Evolutionary conservation across 169 alveolate genomes (phyloP).

Genomic region (Babesia microti): DNA sequence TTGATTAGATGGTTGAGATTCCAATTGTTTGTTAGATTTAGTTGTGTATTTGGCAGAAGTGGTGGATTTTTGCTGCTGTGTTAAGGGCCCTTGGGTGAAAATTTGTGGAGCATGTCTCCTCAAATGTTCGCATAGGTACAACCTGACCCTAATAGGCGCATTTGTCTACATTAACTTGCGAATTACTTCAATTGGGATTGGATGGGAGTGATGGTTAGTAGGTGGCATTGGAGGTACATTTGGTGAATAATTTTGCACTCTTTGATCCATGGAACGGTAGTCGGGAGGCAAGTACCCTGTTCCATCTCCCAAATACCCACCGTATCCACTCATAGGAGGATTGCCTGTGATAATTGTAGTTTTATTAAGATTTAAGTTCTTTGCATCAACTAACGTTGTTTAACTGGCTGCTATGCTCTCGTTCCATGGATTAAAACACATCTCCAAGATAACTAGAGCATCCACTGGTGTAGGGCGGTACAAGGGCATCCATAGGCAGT

Average conservation of each 20-base stretch:
- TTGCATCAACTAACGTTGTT: no score
- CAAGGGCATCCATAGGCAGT: no score
- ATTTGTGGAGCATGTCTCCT: conserved; percentile 56
- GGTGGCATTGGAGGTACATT: not conserved
- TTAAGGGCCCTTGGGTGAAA: conserved; percentile 15
- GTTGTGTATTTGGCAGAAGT: not conserved
- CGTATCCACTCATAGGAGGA: no score
- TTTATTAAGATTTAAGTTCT: no score
- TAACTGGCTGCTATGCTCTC: no score
- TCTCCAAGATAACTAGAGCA: no score
- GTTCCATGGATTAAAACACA: no score
- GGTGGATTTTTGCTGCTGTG: conserved; percentile 3
- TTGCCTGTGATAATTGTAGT: no score
- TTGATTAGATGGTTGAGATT: conserved; percentile 1
- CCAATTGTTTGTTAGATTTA: not conserved
- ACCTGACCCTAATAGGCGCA: conserved; percentile 17
- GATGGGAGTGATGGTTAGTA: conserved; percentile 9
- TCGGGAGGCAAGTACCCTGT: no score
- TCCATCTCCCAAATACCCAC: no score
- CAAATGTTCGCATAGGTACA: conserved; percentile 51
- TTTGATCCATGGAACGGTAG: not conserved
- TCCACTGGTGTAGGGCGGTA: no score
- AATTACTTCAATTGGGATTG: conserved; percentile 4
- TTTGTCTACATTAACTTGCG: not conserved
- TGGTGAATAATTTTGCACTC: not conserved